These are phyloP conservation scores for Cryphonectria carpinicola DNA, from an alignment of 2,329 filamentous ascomycete species.

Conservation along the genomic window DNA sequence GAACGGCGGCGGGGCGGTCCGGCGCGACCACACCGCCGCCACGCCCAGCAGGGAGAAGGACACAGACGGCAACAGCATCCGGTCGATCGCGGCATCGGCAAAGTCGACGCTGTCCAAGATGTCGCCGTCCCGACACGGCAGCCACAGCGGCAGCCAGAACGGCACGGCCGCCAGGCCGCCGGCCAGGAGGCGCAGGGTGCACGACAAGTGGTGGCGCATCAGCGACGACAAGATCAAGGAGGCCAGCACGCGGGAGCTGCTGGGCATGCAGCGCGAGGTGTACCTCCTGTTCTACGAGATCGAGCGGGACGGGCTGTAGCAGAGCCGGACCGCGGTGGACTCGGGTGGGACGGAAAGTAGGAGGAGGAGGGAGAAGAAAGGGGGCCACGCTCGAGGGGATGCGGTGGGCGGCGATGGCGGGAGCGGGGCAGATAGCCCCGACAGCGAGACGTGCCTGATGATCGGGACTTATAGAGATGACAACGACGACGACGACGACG, in stretches of 20 bases:
- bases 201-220: constrained; percentile 94
- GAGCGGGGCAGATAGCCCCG: neutral
- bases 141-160: constrained; percentile 35
- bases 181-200: constrained; percentile 55
- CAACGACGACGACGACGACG: neutral
- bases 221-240: constrained; percentile 97
- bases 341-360: neutral
- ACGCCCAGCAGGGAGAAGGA: constrained; percentile 41
- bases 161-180: constrained; percentile 34
- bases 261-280: constrained; percentile 93
- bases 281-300: constrained; percentile 97
- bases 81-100: constrained; percentile 60
- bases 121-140: constrained; percentile 42
- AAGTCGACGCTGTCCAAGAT: constrained; percentile 57
- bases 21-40: constrained; percentile 37
- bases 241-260: constrained; percentile 86
- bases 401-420: no score
- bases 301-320: constrained; percentile 51
- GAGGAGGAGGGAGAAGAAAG: neutral
- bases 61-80: constrained; percentile 55
- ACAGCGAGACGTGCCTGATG: constrained; percentile 4
- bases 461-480: neutral
- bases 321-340: constrained; percentile 8
- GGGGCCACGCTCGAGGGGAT: neutral
- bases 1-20: constrained; percentile 21